phyloP scores from a whole-genome alignment of 1,284 basidiomycete genomes.

The Phenoliferia sp. region DNA sequence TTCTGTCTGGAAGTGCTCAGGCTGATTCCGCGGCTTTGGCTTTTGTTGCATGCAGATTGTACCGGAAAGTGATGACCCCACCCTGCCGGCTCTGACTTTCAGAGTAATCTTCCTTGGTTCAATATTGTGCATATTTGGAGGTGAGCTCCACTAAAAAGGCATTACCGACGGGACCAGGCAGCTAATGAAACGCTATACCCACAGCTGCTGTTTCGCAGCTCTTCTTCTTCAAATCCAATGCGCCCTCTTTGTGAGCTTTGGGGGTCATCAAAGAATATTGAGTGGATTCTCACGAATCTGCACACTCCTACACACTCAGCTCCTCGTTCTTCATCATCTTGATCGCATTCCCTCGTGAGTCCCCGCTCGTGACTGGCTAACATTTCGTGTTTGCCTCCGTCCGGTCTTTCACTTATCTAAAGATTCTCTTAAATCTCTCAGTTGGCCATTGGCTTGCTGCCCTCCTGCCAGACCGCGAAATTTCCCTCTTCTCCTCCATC shows the following conservation, averaged over 20 bases:
- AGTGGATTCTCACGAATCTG: too few relatives aligned
- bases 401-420: background rate
- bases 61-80: slow-evolving; percentile 51
- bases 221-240: slow-evolving; percentile 49
- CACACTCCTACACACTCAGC: slow-evolving; percentile 1
- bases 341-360: slow-evolving; percentile 33
- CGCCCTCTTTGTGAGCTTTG: slow-evolving; percentile 45
- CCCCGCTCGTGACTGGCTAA: too few relatives aligned
- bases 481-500: background rate
- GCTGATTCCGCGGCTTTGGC: background rate
- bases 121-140: slow-evolving; percentile 52
- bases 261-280: too few relatives aligned
- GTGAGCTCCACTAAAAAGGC: slow-evolving; percentile 44
- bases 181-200: slow-evolving; percentile 5
- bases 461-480: slow-evolving; percentile 1
- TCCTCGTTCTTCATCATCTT: slow-evolving; percentile 54
- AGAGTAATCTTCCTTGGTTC: slow-evolving; percentile 51
- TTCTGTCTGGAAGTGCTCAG: background rate
- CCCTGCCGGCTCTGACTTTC: slow-evolving; percentile 50
- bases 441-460: background rate
- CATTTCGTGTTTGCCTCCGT: too few relatives aligned
- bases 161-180: slow-evolving; percentile 6
- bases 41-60: slow-evolving; percentile 41
- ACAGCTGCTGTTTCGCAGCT: slow-evolving; percentile 22
- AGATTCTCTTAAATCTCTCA: background rate